A percentile compares a stretch with the other conserved stretches of the same genome.
Evolutionary conservation across 192 early-diverging fungal species (phyloP).

Genomic region (Coemansia sp.): DNA sequence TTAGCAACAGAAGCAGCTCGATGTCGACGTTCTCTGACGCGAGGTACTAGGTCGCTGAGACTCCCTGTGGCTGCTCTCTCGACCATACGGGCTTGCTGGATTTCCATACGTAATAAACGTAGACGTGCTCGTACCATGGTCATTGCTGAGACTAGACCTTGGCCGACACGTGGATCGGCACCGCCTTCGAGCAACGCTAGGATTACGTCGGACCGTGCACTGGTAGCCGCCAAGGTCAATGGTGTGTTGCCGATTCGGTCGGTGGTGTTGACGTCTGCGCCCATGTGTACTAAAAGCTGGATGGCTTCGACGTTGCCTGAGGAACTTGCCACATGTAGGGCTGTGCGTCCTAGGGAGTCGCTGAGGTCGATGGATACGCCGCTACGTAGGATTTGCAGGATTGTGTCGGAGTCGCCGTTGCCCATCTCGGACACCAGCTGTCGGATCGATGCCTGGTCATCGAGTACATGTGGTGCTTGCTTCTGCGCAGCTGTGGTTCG

Average conservation of each 20-base stretch:
- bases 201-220: slow-evolving; percentile 26
- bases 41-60: slow-evolving; percentile 9
- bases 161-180: slow-evolving; percentile 43
- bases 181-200: slow-evolving; percentile 36
- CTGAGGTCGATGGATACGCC: slow-evolving; percentile 19
- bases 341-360: slow-evolving; percentile 38
- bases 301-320: slow-evolving; percentile 27
- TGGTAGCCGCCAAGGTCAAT: slow-evolving; percentile 41
- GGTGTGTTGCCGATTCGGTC: slow-evolving; percentile 50
- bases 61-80: slow-evolving; percentile 4
- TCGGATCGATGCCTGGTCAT: slow-evolving; percentile 15
- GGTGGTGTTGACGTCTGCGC: slow-evolving; percentile 33
- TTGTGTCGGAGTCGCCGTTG: slow-evolving; percentile 24
- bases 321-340: slow-evolving; percentile 45
- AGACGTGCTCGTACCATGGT: slow-evolving; percentile 47
- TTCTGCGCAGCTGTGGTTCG: slow-evolving; percentile 3
- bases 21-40: slow-evolving; percentile 18
- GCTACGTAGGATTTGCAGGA: slow-evolving; percentile 19
- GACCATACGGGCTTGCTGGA: slow-evolving; percentile 20
- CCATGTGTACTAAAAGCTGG: slow-evolving; percentile 37
- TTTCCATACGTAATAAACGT: slow-evolving; percentile 29
- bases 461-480: slow-evolving; percentile 6
- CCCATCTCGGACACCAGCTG: slow-evolving; percentile 28
- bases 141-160: slow-evolving; percentile 29
- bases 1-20: slow-evolving; percentile 26